Conservation (phyloP, 2,329 filamentous ascomycete genomes). For the Trichoderma sp. region DNA sequence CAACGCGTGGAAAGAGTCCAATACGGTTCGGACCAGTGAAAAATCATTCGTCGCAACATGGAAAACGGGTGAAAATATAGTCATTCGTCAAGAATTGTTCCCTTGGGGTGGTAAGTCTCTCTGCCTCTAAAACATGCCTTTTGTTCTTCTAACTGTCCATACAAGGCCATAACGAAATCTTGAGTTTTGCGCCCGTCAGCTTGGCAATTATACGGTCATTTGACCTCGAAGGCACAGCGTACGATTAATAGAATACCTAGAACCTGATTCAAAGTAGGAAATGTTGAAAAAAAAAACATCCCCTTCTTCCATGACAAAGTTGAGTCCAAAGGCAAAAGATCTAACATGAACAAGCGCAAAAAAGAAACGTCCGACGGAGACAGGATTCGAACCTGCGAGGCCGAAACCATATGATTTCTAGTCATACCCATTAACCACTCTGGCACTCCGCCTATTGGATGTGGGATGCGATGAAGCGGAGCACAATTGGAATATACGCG, state of each 20-base stretch:
- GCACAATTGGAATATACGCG: neutral
- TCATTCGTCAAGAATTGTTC: constrained; percentile 57
- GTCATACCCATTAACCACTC: constrained; percentile 24
- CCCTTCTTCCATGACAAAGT: neutral
- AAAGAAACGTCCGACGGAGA: constrained; percentile 24
- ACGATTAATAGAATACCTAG: constrained; percentile 23
- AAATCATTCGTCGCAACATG: constrained; percentile 53
- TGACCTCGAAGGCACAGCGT: constrained; percentile 43
- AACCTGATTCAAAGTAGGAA: neutral
- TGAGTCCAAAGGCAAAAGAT: neutral
- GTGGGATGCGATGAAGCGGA: neutral
- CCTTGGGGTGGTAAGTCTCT: constrained; percentile 54
- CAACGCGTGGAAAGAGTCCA: constrained; percentile 48
- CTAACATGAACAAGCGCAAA: neutral
- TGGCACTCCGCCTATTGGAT: constrained; percentile 18
- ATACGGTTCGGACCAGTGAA: constrained; percentile 47
- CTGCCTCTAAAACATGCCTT: neutral
- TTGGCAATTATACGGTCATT: constrained; percentile 69
- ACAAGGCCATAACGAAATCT: constrained; percentile 68
- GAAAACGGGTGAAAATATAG: constrained; percentile 46
- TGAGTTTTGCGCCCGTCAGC: constrained; percentile 64
- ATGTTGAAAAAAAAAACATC: neutral
- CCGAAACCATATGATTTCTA: constrained; percentile 23
- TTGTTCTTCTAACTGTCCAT: neutral
- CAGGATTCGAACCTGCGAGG: constrained; percentile 23